Evolutionary conservation across 1,284 basidiomycete species (phyloP).

Genomic region (Fomitopsis schrenkii): DNA sequence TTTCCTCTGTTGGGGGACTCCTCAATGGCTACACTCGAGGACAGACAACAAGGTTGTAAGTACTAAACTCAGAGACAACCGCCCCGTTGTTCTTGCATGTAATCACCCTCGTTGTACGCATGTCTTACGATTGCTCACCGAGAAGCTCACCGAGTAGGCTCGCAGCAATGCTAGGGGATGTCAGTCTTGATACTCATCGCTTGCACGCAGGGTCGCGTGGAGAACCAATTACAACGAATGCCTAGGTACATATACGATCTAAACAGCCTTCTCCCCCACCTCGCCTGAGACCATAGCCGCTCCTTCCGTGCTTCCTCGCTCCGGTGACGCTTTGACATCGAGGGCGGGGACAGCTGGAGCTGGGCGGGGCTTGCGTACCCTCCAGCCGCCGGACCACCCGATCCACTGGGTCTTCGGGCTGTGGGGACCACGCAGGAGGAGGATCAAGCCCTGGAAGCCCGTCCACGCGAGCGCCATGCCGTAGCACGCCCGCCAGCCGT

Average conservation of each 20-base stretch:
- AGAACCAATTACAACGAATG: too few relatives aligned
- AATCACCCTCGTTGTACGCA: too few relatives aligned
- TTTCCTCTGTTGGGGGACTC: too few relatives aligned
- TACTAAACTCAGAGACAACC: too few relatives aligned
- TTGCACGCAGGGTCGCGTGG: too few relatives aligned
- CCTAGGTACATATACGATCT: not conserved
- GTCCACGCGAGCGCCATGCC: conserved; percentile 44
- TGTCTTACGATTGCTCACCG: too few relatives aligned
- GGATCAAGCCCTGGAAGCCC: conserved; percentile 34
- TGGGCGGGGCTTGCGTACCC: conserved; percentile 18
- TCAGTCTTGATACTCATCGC: too few relatives aligned
- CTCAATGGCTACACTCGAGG: too few relatives aligned
- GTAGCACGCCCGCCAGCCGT: conserved; percentile 51
- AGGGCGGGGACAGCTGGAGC: not conserved
- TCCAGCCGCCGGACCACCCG: conserved; percentile 32
- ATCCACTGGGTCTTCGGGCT: conserved; percentile 33
- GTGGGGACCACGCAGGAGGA: conserved; percentile 43
- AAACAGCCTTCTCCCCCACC: not conserved
- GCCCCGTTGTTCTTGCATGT: too few relatives aligned
- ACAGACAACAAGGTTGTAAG: too few relatives aligned
- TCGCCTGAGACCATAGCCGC: not conserved
- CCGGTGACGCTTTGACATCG: not conserved
- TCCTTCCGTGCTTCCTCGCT: not conserved
- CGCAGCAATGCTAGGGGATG: too few relatives aligned
- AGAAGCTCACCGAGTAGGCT: too few relatives aligned